phyloP scores from a whole-genome alignment of 2,329 filamentous ascomycete species.

The Colletotrichum lentis region DNA sequence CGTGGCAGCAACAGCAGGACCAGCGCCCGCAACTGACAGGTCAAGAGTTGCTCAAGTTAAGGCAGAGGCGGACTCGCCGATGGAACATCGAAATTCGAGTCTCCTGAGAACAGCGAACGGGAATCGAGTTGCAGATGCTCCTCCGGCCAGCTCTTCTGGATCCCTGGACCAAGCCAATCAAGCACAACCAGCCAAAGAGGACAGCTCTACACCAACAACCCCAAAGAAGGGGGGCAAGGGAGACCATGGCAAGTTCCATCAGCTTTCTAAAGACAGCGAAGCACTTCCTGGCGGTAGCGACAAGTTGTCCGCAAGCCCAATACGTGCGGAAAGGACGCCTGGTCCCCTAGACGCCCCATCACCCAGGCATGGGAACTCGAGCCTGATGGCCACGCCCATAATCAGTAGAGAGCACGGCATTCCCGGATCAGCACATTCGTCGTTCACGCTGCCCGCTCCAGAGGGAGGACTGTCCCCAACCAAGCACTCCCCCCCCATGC shows the following conservation, averaged over 20 bases:
- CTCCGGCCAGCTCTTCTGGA: not conserved
- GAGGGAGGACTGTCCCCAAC: conserved; percentile 60
- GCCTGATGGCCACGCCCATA: conserved; percentile 35
- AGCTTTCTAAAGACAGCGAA: not conserved
- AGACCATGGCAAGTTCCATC: not conserved
- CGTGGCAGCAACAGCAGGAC: not conserved
- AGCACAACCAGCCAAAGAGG: not conserved
- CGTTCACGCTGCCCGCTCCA: conserved; percentile 47
- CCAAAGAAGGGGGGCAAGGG: conserved; percentile 12
- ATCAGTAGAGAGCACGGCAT: conserved; percentile 37
- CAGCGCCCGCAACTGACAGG: not conserved
- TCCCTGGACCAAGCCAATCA: not conserved
- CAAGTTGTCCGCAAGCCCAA: not conserved
- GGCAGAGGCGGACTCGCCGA: not conserved
- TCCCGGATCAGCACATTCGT: conserved; percentile 34
- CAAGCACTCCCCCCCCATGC: conserved; percentile 60
- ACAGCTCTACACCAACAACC: conserved; percentile 14
- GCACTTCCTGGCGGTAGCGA: not conserved
- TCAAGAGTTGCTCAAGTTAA: not conserved
- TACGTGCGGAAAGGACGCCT: conserved; percentile 17
- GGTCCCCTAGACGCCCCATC: conserved; percentile 22
- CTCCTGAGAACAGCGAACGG: not conserved
- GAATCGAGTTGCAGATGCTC: not conserved
- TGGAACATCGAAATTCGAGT: not conserved
- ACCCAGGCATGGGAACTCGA: conserved; percentile 32